phyloP scores from a whole-genome alignment of 2,329 filamentous ascomycete genomes.

The Thielaviopsis euricoi region DNA sequence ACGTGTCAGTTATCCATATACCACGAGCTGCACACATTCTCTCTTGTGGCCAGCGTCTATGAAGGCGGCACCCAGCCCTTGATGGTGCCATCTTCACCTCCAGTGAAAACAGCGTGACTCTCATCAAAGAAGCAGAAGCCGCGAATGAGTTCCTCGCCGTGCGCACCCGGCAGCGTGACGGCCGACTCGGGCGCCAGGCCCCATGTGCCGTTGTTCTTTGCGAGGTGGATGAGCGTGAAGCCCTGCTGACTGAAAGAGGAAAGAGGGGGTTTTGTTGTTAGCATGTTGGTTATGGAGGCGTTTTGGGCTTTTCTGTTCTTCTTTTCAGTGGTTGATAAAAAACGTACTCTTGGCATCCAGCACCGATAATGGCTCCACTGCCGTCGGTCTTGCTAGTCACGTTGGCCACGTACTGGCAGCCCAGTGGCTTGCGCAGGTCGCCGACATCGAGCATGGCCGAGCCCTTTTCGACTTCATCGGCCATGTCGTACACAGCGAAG shows the following conservation, averaged over 20 bases:
- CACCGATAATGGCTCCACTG: slow-evolving; percentile 42
- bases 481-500: slow-evolving; percentile 54
- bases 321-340: too few species aligned
- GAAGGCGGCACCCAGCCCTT: slow-evolving; percentile 33
- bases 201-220: slow-evolving; percentile 34
- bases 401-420: slow-evolving; percentile 59
- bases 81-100: slow-evolving; percentile 40
- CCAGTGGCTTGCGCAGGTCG: slow-evolving; percentile 48
- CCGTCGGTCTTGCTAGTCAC: slow-evolving; percentile 43
- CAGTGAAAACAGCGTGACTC: slow-evolving; percentile 40
- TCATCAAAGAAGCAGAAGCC: slow-evolving; percentile 48
- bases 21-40: too few species aligned
- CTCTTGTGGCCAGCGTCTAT: too few species aligned
- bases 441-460: slow-evolving; percentile 43
- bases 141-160: slow-evolving; percentile 46
- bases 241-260: slow-evolving; percentile 33
- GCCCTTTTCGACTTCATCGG: slow-evolving; percentile 45
- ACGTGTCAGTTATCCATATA: too few species aligned
- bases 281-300: too few species aligned
- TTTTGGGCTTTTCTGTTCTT: too few species aligned
- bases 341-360: slow-evolving; percentile 52
- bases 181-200: slow-evolving; percentile 34
- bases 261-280: too few species aligned
- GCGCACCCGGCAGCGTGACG: slow-evolving; percentile 44
- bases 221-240: slow-evolving; percentile 45